Evolutionary conservation across 164 flowering plant genomes (phyloP).

Genomic region (Santalum album): DNA sequence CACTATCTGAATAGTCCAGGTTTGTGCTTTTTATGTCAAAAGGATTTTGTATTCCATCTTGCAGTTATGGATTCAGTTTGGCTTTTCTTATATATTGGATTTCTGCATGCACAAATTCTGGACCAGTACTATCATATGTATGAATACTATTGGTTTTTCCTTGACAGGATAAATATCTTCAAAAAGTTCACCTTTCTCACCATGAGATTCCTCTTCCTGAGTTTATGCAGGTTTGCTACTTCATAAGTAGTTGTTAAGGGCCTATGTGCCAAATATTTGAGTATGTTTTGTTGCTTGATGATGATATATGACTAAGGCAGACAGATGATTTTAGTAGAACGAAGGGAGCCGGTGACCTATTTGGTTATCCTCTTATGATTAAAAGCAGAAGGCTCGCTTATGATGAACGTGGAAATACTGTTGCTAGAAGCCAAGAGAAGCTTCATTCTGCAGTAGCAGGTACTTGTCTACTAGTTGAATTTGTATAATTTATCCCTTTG

Average conservation of each 20-base stretch:
- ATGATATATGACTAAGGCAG: slow-evolving; percentile 25
- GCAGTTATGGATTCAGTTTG: neutral
- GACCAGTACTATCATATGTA: neutral
- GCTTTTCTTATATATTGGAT: too few species aligned
- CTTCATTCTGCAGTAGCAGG: slow-evolving; percentile 70
- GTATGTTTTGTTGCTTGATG: neutral
- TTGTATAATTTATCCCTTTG: too few species aligned
- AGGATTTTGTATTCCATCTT: slow-evolving; percentile 2
- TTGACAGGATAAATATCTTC: slow-evolving; percentile 81
- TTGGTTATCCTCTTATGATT: slow-evolving; percentile 91
- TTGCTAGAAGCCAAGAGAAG: slow-evolving; percentile 61
- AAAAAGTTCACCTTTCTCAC: slow-evolving; percentile 77
- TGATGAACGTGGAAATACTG: slow-evolving; percentile 99
- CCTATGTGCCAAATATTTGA: too few species aligned
- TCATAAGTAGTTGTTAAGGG: too few species aligned
- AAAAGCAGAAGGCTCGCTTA: slow-evolving; percentile 90
- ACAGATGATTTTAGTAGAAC: slow-evolving; percentile 69
- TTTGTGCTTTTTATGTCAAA: slow-evolving; percentile 8
- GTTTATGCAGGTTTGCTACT: slow-evolving; percentile 63
- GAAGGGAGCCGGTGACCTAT: slow-evolving; percentile 53
- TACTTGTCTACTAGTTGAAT: slow-evolving; percentile 12
- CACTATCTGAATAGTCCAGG: slow-evolving; percentile 85
- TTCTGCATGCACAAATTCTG: slow-evolving; percentile 1
- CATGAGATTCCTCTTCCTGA: slow-evolving; percentile 81
- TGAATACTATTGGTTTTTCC: neutral